phyloP scores from a whole-genome alignment of 1,284 basidiomycete species.

The Earliella scabrosa region DNA sequence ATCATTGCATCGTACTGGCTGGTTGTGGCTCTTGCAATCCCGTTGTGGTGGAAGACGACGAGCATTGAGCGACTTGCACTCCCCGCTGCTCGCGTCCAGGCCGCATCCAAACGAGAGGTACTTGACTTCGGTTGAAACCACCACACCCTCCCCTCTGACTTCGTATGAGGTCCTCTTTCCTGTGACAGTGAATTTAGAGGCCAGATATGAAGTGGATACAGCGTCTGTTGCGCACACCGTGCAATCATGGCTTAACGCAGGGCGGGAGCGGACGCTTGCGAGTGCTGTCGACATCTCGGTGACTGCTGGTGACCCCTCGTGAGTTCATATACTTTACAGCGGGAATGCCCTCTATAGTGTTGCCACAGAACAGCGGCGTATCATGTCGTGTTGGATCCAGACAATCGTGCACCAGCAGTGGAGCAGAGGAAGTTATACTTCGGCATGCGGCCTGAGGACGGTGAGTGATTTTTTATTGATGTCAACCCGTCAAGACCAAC shows the following conservation, averaged over 20 bases:
- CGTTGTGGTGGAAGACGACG: constrained; percentile 90
- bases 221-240: constrained; percentile 18
- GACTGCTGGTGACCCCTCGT: constrained; percentile 4
- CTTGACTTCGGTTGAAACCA: neutral
- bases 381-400: constrained; percentile 17
- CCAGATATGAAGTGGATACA: constrained; percentile 8
- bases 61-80: constrained; percentile 82
- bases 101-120: constrained; percentile 48
- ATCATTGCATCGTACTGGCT: constrained; percentile 79
- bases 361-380: constrained; percentile 21
- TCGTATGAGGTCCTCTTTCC: constrained; percentile 52
- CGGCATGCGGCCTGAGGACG: constrained; percentile 8
- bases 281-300: constrained; percentile 18
- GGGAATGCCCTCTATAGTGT: too few relatives aligned
- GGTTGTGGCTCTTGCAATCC: constrained; percentile 73
- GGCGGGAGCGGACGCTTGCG: constrained; percentile 1
- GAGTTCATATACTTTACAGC: constrained; percentile 3
- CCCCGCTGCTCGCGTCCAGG: constrained; percentile 64
- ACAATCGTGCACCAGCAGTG: constrained; percentile 6
- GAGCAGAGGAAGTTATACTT: constrained; percentile 21
- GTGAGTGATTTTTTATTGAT: constrained; percentile 4
- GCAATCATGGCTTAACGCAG: constrained; percentile 11
- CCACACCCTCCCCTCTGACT: constrained; percentile 11
- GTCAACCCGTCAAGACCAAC: neutral
- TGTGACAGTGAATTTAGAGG: constrained; percentile 53